A percentile compares a stretch with the other conserved stretches of the same genome.
These are phyloP conservation scores for Alternaria viburni DNA, from an alignment of 2,329 filamentous ascomycete species.

Conservation along the genomic window DNA sequence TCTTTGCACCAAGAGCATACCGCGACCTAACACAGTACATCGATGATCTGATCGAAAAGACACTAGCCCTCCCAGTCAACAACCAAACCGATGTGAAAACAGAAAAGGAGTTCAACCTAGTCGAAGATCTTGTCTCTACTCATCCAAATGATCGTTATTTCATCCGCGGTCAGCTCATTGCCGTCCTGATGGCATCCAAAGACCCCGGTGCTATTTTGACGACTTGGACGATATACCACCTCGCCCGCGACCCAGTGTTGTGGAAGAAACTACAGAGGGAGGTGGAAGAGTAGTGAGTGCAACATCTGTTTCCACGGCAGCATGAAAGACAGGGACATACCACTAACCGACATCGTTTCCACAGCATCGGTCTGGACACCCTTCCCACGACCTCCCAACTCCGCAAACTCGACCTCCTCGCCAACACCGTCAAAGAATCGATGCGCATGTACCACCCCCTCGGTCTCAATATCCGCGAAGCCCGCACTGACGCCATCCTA, in stretches of 20 bases:
- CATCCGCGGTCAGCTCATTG: constrained; percentile 4
- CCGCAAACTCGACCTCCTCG: constrained; percentile 3
- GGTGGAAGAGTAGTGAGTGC: neutral
- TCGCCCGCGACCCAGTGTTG: neutral
- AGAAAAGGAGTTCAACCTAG: constrained; percentile 4
- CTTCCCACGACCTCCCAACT: constrained; percentile 1
- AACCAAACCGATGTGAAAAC: constrained; percentile 4
- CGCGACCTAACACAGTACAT: constrained; percentile 3
- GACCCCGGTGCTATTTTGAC: constrained; percentile 6
- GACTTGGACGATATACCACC: constrained; percentile 8
- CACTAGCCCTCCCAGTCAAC: constrained; percentile 3
- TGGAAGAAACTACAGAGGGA: constrained; percentile 2
- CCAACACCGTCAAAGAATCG: constrained; percentile 9
- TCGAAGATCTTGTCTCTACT: constrained; percentile 3
- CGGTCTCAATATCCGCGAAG: constrained; percentile 7
- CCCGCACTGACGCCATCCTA: neutral
- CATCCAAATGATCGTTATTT: constrained; percentile 8
- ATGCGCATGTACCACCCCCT: constrained; percentile 10
- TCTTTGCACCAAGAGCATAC: constrained; percentile 1
- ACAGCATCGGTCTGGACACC: constrained; percentile 1
- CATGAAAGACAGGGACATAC: too few species aligned
- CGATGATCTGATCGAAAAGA: constrained; percentile 3
- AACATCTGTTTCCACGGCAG: neutral
- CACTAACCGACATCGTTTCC: too few species aligned
- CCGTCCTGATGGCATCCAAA: constrained; percentile 6